Base-by-base conservation (phyloP, 805 yeast genomes). In the Wickerhamiella alocasiicola region DNA sequence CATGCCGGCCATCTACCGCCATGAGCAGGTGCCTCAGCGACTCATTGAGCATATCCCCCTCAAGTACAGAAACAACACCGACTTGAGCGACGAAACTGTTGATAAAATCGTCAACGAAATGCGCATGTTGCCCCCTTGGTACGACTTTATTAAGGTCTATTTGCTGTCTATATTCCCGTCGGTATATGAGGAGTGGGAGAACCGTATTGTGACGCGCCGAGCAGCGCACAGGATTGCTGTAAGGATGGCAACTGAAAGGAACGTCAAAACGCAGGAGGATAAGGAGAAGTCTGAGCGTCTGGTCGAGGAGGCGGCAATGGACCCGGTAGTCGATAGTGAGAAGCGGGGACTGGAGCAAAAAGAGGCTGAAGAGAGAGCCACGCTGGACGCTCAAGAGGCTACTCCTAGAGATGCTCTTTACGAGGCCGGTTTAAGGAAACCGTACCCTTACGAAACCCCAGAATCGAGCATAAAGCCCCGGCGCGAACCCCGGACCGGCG, bases 111-210 rank as follows among this genome's bases (percentile, higher is more conserved):
- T 24, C 6, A 17, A 29, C 11, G 21, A 34, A 3, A 37, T 37
- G 41, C 28, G 41, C 9, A 15, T 19, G n/a, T 17, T 5, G 29
- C 24, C 23, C 16, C 17, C 27, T 15, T 16, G 27, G 35, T 24
- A 21, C 9, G 25, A 20, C 23, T 24, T 17, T 7, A 7, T 37
- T 13, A 29, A 37, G 35, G 27, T 37, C 15, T 20, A 29, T 15
- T 4, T 23, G 15, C 13, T 37, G 5, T 30, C 35, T 12, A 17
- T 37, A 2, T 24, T 37, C 3, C 41, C 41, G 16, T 12, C 41
- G 15, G 7, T 37, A n/a, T 37, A 30, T 15, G 33, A 37, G 12
- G 15, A 17, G 24, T 37, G 41, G 41, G 26, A 15, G 15, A 18
- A 16, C 7, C 35, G 26, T 5, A 25, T 27, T 3, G 24, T 12